Base-by-base conservation (phyloP, 2,329 filamentous ascomycete genomes). In the Claviceps arundinis region DNA sequence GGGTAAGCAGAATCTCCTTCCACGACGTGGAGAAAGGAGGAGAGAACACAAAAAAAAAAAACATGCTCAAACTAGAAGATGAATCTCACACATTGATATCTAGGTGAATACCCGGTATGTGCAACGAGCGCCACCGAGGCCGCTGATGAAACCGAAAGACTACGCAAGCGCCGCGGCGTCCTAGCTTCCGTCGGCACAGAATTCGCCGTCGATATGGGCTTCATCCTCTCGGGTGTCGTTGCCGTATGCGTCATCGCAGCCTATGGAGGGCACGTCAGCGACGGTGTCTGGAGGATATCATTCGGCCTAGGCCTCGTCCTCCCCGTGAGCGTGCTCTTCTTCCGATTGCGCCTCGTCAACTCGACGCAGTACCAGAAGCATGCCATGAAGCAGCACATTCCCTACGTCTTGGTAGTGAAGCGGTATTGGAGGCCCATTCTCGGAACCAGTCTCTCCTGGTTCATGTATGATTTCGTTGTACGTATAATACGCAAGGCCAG, bases 281-380 rank as follows among this genome's bases (percentile, higher is more conserved):
- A 43, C 17, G 41, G 41, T 19, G 64, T 74, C 7, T 75, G 73
- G 72, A 64, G 72, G 1, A 68, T 74, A 2, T 54, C 52, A 47
- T 61, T 61, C 16, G 59, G 59, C 6, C 37, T 61, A 4, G 59
- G 59, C 6, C 49, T 60, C 26, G 47, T 57, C 7, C 42, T 64
- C 6, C 76, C 77, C 0, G 62, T 80, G 3, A 68, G 69, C 1
- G 68, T 80, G 16, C 74, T 79, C 49, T 77, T 77, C 60, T 76
- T 80, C 54, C 73, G 77, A 11, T 61, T 80, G 38, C 74, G 68
- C 44, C 71, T 74, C 57, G 61, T 72, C 50, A 76, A 73, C 62
- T 78, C 65, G 48, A 79, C 64, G 74, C 61, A 62, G 38, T 63
- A 62, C 48, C 47, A 52, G 26, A 61, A 60, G 13, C 59, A 62